A percentile compares a stretch with the other conserved stretches of the same genome.
Evolutionary conservation across 495 filamentous ascomycete genomes (phyloP).

Genomic region (Xylaria acuta): DNA sequence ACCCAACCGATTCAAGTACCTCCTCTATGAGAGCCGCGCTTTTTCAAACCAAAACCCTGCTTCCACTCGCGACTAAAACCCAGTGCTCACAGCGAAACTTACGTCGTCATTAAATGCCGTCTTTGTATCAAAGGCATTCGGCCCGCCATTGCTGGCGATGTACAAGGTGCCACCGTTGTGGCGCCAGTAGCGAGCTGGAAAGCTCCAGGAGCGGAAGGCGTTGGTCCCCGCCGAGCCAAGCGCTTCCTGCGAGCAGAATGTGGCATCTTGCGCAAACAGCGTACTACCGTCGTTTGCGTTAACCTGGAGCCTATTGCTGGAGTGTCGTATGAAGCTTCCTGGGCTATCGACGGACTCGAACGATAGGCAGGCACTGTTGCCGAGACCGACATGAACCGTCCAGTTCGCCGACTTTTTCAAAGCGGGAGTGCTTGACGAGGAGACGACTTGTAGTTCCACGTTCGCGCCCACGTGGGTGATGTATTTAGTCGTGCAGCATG

Average conservation of each 20-base stretch:
- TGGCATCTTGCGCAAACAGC: constrained; percentile 60
- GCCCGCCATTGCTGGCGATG: constrained; percentile 58
- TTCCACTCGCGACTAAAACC: constrained; percentile 36
- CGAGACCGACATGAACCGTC: constrained; percentile 59
- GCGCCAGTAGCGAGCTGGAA: constrained; percentile 60
- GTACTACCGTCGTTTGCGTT: constrained; percentile 57
- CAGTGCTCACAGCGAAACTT: constrained; percentile 51
- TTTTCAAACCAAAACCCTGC: background rate
- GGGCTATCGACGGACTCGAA: constrained; percentile 64
- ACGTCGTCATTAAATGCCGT: constrained; percentile 56
- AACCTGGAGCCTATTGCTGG: constrained; percentile 52
- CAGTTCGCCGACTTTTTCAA: constrained; percentile 59
- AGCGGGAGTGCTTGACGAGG: constrained; percentile 54
- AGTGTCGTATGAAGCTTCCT: constrained; percentile 62
- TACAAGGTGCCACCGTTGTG: constrained; percentile 56
- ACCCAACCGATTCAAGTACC: background rate
- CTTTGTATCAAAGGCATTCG: constrained; percentile 54
- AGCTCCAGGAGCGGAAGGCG: constrained; percentile 60
- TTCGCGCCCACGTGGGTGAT: constrained; percentile 47
- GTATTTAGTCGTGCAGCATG: constrained; percentile 49
- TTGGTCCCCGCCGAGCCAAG: constrained; percentile 51
- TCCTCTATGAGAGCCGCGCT: background rate
- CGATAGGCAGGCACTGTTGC: constrained; percentile 58
- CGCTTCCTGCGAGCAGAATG: constrained; percentile 57
- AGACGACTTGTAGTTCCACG: constrained; percentile 53